Base-by-base conservation (phyloP, 2,329 filamentous ascomycete species). In the Aphanocladium album region DNA sequence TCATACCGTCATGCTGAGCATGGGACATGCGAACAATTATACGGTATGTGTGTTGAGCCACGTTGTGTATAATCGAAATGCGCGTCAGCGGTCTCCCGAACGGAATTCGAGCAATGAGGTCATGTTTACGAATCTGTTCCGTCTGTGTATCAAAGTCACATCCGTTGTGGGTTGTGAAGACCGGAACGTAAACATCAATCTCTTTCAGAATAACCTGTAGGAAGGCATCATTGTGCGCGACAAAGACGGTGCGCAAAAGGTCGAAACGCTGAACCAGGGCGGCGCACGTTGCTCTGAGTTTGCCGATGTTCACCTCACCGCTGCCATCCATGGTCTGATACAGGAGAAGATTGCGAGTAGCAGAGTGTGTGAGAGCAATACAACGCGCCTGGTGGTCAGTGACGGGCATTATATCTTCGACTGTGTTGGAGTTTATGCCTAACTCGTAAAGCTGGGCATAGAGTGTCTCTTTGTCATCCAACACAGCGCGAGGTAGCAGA, bases 1-100 rank as follows among this genome's bases (percentile, higher is more conserved):
- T 47, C 25, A 47, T 33, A 17, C 54, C 54, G 19, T 57, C 54
- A 37, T 57, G 43, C 25, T 46, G 41, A 9, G 54, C 54, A 25
- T 57, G 54, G 12, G 54, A 57, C 19, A 57, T 46, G 39, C 54
- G 54, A 17, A 49, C 39, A 21, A 57, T 33, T 25, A 57, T 47
- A 7, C 54, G 17, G 33, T 56, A 46, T 3, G n/a, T n/a, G 37
- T 46, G 23, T 16, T 47, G 23, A 2, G 41, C 16, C 2, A 46
- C 30, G 25, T 46, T 47, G 54, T 37, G 41, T 11, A 47, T 16
- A 23, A 57, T 57, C 12, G 52, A 51, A 16, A 51, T 51, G 27
- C 51, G 19, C n/a, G 51, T 39, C 30, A 49, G 19, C 19, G 54
- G 30, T 49, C 41, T 35, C 16, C 47, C 47, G n/a, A 17, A 51